Base-by-base conservation (phyloP, 129 eudicot species). In the Flaveria brownii region DNA sequence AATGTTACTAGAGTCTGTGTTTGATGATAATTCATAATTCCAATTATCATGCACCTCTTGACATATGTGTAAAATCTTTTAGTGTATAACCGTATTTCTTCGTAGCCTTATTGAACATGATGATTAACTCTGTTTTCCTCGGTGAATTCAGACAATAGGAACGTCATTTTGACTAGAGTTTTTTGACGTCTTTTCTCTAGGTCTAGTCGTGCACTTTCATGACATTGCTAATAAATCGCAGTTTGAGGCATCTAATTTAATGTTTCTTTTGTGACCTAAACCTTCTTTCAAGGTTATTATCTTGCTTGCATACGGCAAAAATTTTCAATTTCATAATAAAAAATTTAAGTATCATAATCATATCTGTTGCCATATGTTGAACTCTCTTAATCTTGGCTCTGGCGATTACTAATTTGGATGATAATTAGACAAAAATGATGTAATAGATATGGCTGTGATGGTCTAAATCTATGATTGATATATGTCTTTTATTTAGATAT, bases 201-300 rank as follows among this genome's bases (percentile, higher is more conserved):
- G 59, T 68, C 68, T 20, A 46, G 55, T 3, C 56, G 56, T 68
- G 51, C 20, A n/a, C 60, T 28, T 30, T 60, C 11, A 11, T 47
- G 60, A 74, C 43, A 43, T 74, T 45, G 46, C 60, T 61, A 60
- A 39, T 36, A 22, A 0, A 20, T 68, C 55, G 12, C 30, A 22
- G 56, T 68, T 22, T 52, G 17, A 9, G 57, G 14, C 47, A 42
- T 52, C 1, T 67, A 46, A 39, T 77, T 7, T 39, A 14, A 41
- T 54, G 57, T 17, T 13, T 43, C 18, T 52, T 10, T 28, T 70
- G 71, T 56, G 65, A 41, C 43, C 54, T 66, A 15, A 16, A 41
- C 68, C 55, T 65, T 56, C 63, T 76, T 20, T 50, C 61, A 77
- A 8, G 52, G n/a, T 52, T 65, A 66, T 30, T 54, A 65, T 54